A percentile compares a stretch with the other conserved stretches of the same genome.
These are phyloP conservation scores for Tulasnella sp. DNA, from an alignment of 768 basidiomycete species.

Conservation along the genomic window DNA sequence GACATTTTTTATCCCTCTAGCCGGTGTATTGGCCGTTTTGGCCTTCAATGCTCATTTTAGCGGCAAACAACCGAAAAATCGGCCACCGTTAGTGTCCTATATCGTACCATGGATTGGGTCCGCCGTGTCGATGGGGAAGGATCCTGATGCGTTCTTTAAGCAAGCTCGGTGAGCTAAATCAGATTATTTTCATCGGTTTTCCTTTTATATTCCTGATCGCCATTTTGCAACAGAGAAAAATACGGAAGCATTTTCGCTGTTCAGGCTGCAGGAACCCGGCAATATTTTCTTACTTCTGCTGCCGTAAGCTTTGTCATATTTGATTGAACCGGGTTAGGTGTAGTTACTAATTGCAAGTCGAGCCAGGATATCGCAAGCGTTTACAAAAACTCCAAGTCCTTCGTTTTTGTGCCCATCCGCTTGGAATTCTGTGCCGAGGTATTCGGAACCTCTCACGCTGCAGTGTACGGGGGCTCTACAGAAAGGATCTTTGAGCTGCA, in stretches of 20 bases:
- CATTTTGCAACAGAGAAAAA: neutral
- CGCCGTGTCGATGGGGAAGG: neutral
- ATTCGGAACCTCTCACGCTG: slow-evolving; percentile 8
- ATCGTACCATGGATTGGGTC: slow-evolving; percentile 8
- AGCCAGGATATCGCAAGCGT: slow-evolving; percentile 1
- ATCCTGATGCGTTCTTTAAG: slow-evolving; percentile 12
- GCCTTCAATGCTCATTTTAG: no score
- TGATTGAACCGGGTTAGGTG: no score
- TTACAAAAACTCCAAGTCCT: slow-evolving; percentile 8
- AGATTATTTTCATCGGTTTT: neutral
- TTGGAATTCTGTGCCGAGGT: neutral
- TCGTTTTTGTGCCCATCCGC: slow-evolving; percentile 7
- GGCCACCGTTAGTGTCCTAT: slow-evolving; percentile 5
- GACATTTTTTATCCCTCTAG: no score
- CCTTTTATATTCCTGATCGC: neutral
- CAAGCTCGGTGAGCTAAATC: neutral
- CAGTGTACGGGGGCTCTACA: neutral
- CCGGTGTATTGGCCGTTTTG: no score
- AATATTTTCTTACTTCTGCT: slow-evolving; percentile 9
- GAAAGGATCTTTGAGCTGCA: neutral
- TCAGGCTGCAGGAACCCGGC: neutral
- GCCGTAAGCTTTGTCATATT: neutral
- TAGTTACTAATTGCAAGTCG: neutral
- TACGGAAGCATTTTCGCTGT: slow-evolving; percentile 13
- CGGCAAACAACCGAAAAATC: neutral